Base-by-base conservation (phyloP, 768 basidiomycete species). In the Daedaleopsis nitida region DNA sequence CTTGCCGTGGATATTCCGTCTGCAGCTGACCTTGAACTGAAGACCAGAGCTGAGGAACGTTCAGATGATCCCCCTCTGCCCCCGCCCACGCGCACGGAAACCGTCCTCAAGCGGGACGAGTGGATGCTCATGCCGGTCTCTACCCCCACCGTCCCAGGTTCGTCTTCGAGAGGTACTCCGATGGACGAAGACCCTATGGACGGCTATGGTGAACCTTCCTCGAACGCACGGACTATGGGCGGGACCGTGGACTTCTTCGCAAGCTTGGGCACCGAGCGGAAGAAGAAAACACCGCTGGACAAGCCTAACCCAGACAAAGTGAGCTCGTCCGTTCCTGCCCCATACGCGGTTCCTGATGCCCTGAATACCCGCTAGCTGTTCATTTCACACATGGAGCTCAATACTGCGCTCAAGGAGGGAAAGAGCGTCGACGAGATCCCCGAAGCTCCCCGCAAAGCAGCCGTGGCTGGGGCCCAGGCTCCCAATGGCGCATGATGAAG, bases 401-500 rank as follows among this genome's bases (percentile, higher is more conserved):
- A 91, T 67, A 69, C 74, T 10, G 81, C 86, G 49, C 73, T 91
- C 45, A 78, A 74, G 58, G 76, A 83, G 62, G 81, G 78, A 10
- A 75, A 66, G 32, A 35, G 69, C 39, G 60, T 77, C 11, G 71
- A 77, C 24, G 74, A 83, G 59, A 71, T 77, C 13, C 76, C 79
- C 53, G 76, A 77, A 24, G 69, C 80, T 4, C 68, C 77, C 52
- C 74, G 81, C 6, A 85, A 82, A 71, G 70, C 83, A 21, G 72
- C 78, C 57, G 85, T 83, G 0, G 93, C 94, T 0, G 96, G 96
- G 94, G 94, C 1, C 91, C 95, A 5, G 96, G 96, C 12, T 94
- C 93, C 2, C 87, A 86, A 70, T 99, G 97, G 96, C 87, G 97
- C 16, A 98, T 98, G 97, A 94, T 92, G 88, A 94, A 95, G 67